Conservation (phyloP, 192 early-diverging fungal species). For the Mortierella alpina region DNA sequence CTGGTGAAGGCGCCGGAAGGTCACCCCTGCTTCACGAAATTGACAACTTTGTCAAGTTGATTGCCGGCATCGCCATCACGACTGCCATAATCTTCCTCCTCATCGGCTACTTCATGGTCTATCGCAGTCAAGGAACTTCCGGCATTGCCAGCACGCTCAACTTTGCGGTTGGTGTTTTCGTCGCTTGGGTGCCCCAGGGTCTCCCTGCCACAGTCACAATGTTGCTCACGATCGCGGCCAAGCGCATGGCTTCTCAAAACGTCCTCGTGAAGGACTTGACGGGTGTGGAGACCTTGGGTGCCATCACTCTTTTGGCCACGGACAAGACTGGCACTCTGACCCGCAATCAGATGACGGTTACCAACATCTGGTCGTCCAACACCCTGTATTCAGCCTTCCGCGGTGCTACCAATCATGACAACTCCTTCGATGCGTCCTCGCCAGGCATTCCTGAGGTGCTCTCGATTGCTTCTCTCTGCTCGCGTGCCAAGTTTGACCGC, state of each 20-base stretch:
- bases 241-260: constrained; percentile 89
- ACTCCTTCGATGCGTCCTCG: constrained; percentile 56
- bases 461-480: constrained; percentile 81
- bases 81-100: constrained; percentile 88
- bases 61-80: constrained; percentile 81
- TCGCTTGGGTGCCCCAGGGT: constrained; percentile 95
- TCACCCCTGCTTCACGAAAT: constrained; percentile 86
- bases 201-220: constrained; percentile 94
- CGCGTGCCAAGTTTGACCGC: constrained; percentile 90
- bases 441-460: constrained; percentile 81
- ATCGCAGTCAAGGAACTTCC: constrained; percentile 51
- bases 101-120: constrained; percentile 67
- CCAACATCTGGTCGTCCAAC: constrained; percentile 87
- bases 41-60: constrained; percentile 84
- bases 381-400: constrained; percentile 69
- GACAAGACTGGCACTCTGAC: constrained; percentile 98
- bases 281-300: constrained; percentile 96
- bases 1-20: constrained; percentile 76
- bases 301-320: constrained; percentile 94
- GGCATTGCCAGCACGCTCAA: constrained; percentile 74
- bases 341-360: constrained; percentile 95
- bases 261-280: constrained; percentile 96
- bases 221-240: constrained; percentile 94
- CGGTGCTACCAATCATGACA: constrained; percentile 40
- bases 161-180: constrained; percentile 90